Conservation (phyloP, 139 green algal species). For the Closterium sp. region DNA sequence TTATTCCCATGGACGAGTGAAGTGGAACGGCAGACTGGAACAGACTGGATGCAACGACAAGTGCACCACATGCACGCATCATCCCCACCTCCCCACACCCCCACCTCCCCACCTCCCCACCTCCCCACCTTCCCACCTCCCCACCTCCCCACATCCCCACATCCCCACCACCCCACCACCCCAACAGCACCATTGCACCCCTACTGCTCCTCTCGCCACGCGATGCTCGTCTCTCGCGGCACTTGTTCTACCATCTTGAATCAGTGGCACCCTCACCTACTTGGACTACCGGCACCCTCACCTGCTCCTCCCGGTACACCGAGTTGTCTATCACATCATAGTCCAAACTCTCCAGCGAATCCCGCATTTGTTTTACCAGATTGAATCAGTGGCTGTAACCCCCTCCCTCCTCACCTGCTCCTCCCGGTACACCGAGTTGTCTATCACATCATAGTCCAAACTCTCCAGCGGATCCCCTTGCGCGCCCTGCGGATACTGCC, state of each 20-base stretch:
- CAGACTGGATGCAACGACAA: neutral
- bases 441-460: constrained; percentile 1
- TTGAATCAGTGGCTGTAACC: too few species aligned
- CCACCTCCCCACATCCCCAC: neutral
- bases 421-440: constrained; percentile 1
- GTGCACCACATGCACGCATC: neutral
- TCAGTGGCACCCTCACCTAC: neutral
- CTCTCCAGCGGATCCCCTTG: neutral
- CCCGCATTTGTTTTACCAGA: too few species aligned
- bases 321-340: constrained; percentile 11
- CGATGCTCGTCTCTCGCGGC: too few species aligned
- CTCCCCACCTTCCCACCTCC: neutral
- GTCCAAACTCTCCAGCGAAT: neutral
- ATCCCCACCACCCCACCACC: too few species aligned
- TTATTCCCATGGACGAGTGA: neutral
- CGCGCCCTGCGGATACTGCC: neutral
- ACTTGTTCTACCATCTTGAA: too few species aligned
- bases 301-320: neutral
- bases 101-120: neutral
- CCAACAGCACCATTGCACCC: neutral
- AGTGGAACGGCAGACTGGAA: neutral
- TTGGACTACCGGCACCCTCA: neutral
- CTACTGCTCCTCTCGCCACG: neutral
- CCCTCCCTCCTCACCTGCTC: too few species aligned
- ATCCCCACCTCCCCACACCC: neutral